Base-by-base conservation (phyloP, 768 basidiomycete genomes). In the Termitomyces eurrhizus region DNA sequence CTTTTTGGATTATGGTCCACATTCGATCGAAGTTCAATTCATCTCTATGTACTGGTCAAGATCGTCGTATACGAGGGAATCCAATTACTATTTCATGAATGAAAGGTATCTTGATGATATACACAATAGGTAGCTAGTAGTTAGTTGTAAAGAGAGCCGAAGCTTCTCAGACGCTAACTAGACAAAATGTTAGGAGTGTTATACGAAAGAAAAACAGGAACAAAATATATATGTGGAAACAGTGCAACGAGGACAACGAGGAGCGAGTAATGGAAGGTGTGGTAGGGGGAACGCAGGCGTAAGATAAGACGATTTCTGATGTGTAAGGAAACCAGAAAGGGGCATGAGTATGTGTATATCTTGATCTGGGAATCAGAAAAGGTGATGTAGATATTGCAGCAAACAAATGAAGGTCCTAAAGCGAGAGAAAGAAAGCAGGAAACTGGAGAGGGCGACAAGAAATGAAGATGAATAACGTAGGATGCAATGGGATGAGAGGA, bases 31-130 rank as follows among this genome's bases (percentile, higher is more conserved):
- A 29, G 29, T 29, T 29, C 29, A 29, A 29, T 29, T 3, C 29
- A 29, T 29, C 29, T 29, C 29, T 29, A 46, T 13, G 5, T 13
- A 21, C 46, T 13, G 7, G 5, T 18, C 32, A 21, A 39, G 33
- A 29, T 39, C 41, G 14, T 42, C 14, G n/a, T 16, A 14, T 37
- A 24, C 8, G 36, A 26, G 56, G 37, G 21, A 57, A 61, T 63
- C 64, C 64, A 32, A 67, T 65, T 63, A 63, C 50, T 62, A 51
- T 32, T 57, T 60, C 52, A 56, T 62, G 61, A 60, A 52, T 62
- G 61, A 60, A 52, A 67, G 65, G 66, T 68, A 68, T 68, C 65
- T 66, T 48, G 61, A 60, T 71, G 69, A 69, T 69, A 68, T 72
- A 70, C 71, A 72, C 61, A 57, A 62, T 66, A 59, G 57, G 67